Percentiles rank a stretch among this genome's conserved stretches.
phyloP scores from a whole-genome alignment of 306 rosid species.

The Prunus mongolica region DNA sequence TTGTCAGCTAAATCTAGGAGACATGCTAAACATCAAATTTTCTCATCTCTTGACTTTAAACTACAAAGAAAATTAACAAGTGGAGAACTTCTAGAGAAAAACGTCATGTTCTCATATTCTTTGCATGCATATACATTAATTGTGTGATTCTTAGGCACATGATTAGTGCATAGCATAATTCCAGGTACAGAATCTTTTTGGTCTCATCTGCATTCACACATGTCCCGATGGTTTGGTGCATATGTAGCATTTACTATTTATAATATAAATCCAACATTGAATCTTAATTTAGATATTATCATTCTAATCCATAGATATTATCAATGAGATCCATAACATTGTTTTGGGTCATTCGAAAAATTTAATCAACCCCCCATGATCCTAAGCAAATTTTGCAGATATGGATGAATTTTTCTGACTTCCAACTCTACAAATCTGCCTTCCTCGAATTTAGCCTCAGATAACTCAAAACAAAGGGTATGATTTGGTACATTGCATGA shows the following conservation, averaged over 20 bases:
- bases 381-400: neutral
- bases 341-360: neutral
- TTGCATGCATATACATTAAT: neutral
- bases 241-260: neutral
- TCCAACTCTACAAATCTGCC: neutral
- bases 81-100: neutral
- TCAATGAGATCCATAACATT: neutral
- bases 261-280: neutral
- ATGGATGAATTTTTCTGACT: neutral
- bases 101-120: slow-evolving; percentile 12
- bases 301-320: neutral
- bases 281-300: too few species aligned
- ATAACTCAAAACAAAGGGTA: neutral
- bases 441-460: neutral
- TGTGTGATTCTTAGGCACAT: neutral
- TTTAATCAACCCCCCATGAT: neutral
- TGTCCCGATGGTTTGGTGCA: neutral
- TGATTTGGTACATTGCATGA: neutral
- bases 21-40: neutral
- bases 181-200: neutral
- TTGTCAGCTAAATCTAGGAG: slow-evolving; percentile 4
- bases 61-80: neutral
- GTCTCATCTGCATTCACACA: neutral
- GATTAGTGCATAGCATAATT: neutral
- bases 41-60: slow-evolving; percentile 2